Evolutionary conservation across 2,329 filamentous ascomycete species (phyloP).

Genomic region (Aotearoamyces nothofagi): DNA sequence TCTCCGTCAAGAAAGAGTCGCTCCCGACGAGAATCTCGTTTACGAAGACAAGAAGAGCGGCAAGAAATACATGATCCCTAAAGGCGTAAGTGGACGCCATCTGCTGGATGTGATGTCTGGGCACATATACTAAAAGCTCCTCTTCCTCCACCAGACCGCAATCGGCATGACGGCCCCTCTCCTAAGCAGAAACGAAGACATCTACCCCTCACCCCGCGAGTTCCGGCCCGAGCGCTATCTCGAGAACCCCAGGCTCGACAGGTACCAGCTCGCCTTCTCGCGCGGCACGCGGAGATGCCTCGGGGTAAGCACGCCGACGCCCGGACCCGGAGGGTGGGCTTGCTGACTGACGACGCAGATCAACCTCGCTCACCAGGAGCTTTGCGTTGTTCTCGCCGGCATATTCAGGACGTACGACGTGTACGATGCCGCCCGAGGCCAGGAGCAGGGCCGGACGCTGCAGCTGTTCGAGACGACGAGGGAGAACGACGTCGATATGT

Average conservation of each 20-base stretch:
- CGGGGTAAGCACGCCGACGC: no score
- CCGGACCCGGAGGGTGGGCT: no score
- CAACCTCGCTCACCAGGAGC: no score
- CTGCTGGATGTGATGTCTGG: background rate
- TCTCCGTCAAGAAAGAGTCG: no score
- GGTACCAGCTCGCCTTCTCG: constrained; percentile 6
- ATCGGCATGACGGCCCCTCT: constrained; percentile 7
- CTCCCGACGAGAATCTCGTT: no score
- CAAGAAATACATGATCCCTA: constrained; percentile 4
- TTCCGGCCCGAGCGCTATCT: constrained; percentile 9
- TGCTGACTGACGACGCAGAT: no score
- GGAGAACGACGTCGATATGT: no score
- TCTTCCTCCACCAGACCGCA: constrained; percentile 5
- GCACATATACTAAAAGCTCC: background rate
- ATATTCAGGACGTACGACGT: no score
- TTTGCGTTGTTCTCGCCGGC: no score
- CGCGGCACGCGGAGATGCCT: constrained; percentile 5
- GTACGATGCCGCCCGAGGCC: background rate
- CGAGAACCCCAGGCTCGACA: constrained; percentile 4
- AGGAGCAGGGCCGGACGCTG: no score
- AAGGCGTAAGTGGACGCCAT: constrained; percentile 2
- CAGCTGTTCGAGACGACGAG: constrained; percentile 9
- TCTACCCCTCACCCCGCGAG: constrained; percentile 6
- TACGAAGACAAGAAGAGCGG: no score
- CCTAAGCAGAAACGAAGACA: constrained; percentile 6